Conservation (phyloP, 2,329 filamentous ascomycete genomes). For the Hawksworthiomyces lignivorus region DNA sequence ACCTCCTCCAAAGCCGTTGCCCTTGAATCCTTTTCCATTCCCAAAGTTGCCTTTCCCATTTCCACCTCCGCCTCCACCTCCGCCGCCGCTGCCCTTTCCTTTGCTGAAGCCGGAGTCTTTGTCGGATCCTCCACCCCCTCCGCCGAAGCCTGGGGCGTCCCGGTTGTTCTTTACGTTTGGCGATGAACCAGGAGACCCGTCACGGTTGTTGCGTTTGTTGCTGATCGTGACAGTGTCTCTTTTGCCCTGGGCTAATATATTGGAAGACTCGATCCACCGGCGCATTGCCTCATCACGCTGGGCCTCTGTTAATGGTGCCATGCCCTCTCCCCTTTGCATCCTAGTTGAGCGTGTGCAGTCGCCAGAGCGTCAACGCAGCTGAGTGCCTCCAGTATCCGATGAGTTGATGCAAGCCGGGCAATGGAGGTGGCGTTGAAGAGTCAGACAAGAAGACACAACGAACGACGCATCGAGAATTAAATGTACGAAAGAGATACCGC, state of each 20-base stretch:
- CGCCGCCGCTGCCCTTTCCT: neutral
- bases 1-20: neutral
- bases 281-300: slow-evolving; percentile 9
- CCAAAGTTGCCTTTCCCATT: neutral
- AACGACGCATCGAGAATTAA: slow-evolving; percentile 7
- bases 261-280: slow-evolving; percentile 10
- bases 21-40: too few relatives aligned
- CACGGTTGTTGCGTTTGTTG: slow-evolving; percentile 5
- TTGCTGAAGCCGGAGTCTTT: slow-evolving; percentile 3
- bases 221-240: neutral
- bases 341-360: slow-evolving; percentile 9
- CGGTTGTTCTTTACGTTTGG: too few relatives aligned
- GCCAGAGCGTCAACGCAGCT: slow-evolving; percentile 13
- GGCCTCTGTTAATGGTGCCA: slow-evolving; percentile 20
- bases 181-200: slow-evolving; percentile 4
- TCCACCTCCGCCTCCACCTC: too few relatives aligned
- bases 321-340: slow-evolving; percentile 21
- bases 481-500: too few relatives aligned
- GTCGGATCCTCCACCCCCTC: slow-evolving; percentile 7
- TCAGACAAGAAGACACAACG: neutral
- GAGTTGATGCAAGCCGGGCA: too few relatives aligned
- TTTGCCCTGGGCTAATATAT: neutral
- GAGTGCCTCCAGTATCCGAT: too few relatives aligned
- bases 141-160: too few relatives aligned
- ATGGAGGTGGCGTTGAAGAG: too few relatives aligned